These are phyloP conservation scores for Naegleria gruberi DNA, from an alignment of 208 protist species.

Conservation along the genomic window DNA sequence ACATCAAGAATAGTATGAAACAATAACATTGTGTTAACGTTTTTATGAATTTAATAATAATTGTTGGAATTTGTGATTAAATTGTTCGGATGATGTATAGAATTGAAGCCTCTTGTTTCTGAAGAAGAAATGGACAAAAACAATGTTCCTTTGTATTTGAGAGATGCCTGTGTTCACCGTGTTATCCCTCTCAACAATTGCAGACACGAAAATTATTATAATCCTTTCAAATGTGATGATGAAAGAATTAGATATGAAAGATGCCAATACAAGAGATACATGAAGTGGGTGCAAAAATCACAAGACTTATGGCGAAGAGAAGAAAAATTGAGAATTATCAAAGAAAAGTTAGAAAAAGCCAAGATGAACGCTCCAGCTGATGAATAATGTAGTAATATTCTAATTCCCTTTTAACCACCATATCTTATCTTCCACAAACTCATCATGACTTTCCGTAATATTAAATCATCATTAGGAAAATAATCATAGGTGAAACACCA, in stretches of 20 bases:
- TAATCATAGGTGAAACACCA: too few relatives aligned
- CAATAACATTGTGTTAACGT: too few relatives aligned
- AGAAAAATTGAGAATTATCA: constrained; percentile 1
- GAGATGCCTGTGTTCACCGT: neutral
- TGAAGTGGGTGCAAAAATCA: neutral
- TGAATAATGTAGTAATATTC: neutral
- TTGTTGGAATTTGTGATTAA: neutral
- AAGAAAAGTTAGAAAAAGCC: neutral
- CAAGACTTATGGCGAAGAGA: neutral
- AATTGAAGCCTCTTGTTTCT: neutral
- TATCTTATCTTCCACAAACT: too few relatives aligned
- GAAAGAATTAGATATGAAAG: neutral
- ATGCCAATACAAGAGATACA: neutral
- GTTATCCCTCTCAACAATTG: neutral
- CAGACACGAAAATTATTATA: neutral
- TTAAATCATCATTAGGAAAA: too few relatives aligned
- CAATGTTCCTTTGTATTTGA: neutral
- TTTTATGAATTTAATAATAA: neutral
- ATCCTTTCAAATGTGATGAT: neutral
- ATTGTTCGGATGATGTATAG: neutral
- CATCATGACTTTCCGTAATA: too few relatives aligned
- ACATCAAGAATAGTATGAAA: too few relatives aligned
- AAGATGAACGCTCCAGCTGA: neutral
- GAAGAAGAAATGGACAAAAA: constrained; percentile 15
- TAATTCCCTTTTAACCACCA: too few relatives aligned